A percentile compares a stretch with the other conserved stretches of the same genome.
Evolutionary conservation across 2,329 filamentous ascomycete species (phyloP).

Genomic region (Clonostachys chloroleuca): DNA sequence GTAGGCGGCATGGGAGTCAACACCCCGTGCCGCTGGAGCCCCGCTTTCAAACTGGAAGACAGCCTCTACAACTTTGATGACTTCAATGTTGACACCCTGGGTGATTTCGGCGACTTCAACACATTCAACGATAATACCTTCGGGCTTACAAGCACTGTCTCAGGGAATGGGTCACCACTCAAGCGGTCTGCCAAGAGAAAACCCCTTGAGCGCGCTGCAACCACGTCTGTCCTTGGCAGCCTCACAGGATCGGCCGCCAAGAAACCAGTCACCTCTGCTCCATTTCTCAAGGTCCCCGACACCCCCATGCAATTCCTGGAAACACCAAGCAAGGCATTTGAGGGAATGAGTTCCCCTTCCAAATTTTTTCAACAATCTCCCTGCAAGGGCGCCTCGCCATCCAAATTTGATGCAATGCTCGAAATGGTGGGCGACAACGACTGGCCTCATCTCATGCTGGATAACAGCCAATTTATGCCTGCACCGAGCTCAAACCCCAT

Average conservation of each 20-base stretch:
- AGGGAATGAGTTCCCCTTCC: conserved; percentile 49
- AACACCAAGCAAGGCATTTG: conserved; percentile 55
- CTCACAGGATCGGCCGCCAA: conserved; percentile 21
- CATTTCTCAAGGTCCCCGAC: conserved; percentile 42
- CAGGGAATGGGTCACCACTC: conserved; percentile 54
- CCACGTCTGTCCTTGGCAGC: no score
- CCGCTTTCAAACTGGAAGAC: conserved; percentile 63
- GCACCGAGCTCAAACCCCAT: no score
- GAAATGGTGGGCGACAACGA: conserved; percentile 30
- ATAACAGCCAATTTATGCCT: no score
- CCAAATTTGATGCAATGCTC: conserved; percentile 35
- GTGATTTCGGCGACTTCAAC: no score
- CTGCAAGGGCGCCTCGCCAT: conserved; percentile 33
- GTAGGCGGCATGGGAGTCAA: no score
- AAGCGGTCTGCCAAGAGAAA: conserved; percentile 59
- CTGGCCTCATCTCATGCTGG: conserved; percentile 15
- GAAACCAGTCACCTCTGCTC: conserved; percentile 45
- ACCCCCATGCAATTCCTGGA: conserved; percentile 34
- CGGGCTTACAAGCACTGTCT: background rate
- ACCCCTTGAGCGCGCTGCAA: conserved; percentile 53
- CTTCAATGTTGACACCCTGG: no score
- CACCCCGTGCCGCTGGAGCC: conserved; percentile 51
- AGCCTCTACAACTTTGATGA: conserved; percentile 35
- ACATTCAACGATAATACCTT: no score
- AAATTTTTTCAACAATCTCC: conserved; percentile 38